Base-by-base conservation (phyloP, 1,139 yeast species). In the Debaryomyces robertsiae region DNA sequence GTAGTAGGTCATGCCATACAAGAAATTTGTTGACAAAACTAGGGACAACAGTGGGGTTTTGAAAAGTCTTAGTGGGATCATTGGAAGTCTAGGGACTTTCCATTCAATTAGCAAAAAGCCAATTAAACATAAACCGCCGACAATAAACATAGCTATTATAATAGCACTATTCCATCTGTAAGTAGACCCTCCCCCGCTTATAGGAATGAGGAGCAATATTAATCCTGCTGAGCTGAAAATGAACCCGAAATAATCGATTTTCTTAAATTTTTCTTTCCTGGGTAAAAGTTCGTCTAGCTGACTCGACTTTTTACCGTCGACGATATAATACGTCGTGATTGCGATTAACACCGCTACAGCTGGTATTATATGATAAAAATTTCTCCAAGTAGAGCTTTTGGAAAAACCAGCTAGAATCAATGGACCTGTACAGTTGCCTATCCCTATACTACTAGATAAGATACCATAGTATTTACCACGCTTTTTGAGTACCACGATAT, bases 371-470 rank as follows among this genome's bases (percentile, higher is more conserved):
- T 70, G 74, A 49, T 71, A 79, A 44, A 73, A 69, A 39, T 71
- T 65, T 50, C 82, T 69, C 85, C 85, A 80, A 32, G 67, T 52
- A n/a, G 59, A 53, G 33, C 59, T 58, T 31, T 63, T 57, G 6
- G 72, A 65, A 48, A 78, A 75, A 0, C 69, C 79, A 11, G 80
- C 71, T 56, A 77, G 75, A 16, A 79, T 54, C 42, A 79, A 73
- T 0, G 84, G 84, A 1, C 84, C 84, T 7, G 75, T 49, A 1
- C 77, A 75, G 50, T 75, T 75, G 3, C 84, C 86, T 5, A 79
- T 46, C 0, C 83, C 84, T 16, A 78, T 74, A 45, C 69, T 65
- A 1, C 77, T 57, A 1, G 82, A 82, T 27, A 78, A 56, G 27
- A 73, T 70, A 2, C 77, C 77, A 48, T 71, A 75, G 48, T 61